phyloP scores from a whole-genome alignment of 192 early-diverging fungal genomes.

The Thoreauomyces humboldtii region DNA sequence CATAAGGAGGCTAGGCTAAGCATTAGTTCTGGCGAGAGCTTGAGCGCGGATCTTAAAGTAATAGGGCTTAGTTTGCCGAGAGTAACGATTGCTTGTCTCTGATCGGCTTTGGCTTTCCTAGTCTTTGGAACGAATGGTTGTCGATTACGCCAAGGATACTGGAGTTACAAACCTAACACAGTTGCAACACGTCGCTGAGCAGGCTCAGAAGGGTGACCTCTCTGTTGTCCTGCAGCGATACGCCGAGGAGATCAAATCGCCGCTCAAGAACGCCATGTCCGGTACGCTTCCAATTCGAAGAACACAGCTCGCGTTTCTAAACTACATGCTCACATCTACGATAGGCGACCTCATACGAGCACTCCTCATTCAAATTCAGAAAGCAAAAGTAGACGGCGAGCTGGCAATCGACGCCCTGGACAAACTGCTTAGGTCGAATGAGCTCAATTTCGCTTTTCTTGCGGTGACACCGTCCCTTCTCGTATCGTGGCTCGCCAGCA shows the following conservation, averaged over 20 bases:
- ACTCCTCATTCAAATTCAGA: slow-evolving; percentile 70
- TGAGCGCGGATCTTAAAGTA: slow-evolving; percentile 76
- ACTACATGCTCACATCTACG: background rate
- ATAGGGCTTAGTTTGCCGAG: background rate
- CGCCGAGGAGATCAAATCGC: slow-evolving; percentile 71
- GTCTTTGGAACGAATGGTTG: slow-evolving; percentile 87
- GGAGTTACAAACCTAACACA: slow-evolving; percentile 8
- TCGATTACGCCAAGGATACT: slow-evolving; percentile 69
- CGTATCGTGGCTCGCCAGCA: slow-evolving; percentile 49
- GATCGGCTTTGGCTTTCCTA: no score
- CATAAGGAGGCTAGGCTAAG: slow-evolving; percentile 75
- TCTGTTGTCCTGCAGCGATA: slow-evolving; percentile 75
- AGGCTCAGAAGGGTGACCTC: slow-evolving; percentile 77
- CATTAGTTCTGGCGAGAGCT: slow-evolving; percentile 69
- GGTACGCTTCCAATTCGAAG: no score
- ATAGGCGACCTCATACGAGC: slow-evolving; percentile 43
- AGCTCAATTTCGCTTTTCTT: slow-evolving; percentile 91
- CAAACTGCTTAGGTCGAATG: slow-evolving; percentile 89
- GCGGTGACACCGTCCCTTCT: slow-evolving; percentile 73
- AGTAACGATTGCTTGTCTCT: no score
- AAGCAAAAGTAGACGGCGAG: slow-evolving; percentile 91
- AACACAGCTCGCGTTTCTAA: background rate
- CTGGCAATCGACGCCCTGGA: slow-evolving; percentile 89
- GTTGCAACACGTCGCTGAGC: slow-evolving; percentile 44
- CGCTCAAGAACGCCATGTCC: slow-evolving; percentile 22